These are phyloP conservation scores for Capillidium heterosporum DNA, from an alignment of 371 early-diverging fungal genomes.

Conservation along the genomic window DNA sequence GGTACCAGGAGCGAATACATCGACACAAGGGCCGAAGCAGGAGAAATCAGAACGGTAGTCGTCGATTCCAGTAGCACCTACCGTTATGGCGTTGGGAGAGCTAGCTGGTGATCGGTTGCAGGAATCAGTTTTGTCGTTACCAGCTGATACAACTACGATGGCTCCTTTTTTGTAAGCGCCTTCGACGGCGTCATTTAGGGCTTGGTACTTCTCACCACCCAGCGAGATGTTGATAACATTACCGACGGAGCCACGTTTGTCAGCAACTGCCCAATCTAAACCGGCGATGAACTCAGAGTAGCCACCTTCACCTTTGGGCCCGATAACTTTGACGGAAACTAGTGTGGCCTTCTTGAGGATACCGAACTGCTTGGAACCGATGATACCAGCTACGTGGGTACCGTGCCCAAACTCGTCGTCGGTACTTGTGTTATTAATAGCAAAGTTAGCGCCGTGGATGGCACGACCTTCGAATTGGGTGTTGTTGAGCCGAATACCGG, in stretches of 20 bases:
- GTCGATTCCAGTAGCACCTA: slow-evolving; percentile 34
- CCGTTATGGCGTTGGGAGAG: slow-evolving; percentile 28
- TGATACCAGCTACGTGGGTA: slow-evolving; percentile 33
- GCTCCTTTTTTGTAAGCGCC: slow-evolving; percentile 18
- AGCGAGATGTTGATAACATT: slow-evolving; percentile 35
- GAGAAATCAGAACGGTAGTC: slow-evolving; percentile 47
- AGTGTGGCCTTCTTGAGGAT: slow-evolving; percentile 30
- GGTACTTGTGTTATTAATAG: slow-evolving; percentile 28
- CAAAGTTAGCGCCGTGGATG: slow-evolving; percentile 48
- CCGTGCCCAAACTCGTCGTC: slow-evolving; percentile 23
- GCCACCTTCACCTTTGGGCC: slow-evolving; percentile 12
- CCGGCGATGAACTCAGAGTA: slow-evolving; percentile 9
- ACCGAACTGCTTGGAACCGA: background rate
- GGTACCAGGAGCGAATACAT: slow-evolving; percentile 40
- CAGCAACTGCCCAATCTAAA: slow-evolving; percentile 9
- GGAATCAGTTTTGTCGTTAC: slow-evolving; percentile 27
- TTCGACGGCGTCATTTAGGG: slow-evolving; percentile 18
- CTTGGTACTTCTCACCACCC: slow-evolving; percentile 12
- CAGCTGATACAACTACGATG: slow-evolving; percentile 41
- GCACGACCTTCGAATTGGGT: slow-evolving; percentile 55
- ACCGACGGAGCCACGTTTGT: slow-evolving; percentile 12
- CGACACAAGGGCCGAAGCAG: slow-evolving; percentile 56
- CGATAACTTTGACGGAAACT: slow-evolving; percentile 65
- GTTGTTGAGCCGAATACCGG: slow-evolving; percentile 29
- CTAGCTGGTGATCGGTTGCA: slow-evolving; percentile 48